Percentiles rank a stretch among this genome's conserved stretches.
Evolutionary conservation across 139 green algal species (phyloP).

Genomic region (Chlamydomonas sp.): DNA sequence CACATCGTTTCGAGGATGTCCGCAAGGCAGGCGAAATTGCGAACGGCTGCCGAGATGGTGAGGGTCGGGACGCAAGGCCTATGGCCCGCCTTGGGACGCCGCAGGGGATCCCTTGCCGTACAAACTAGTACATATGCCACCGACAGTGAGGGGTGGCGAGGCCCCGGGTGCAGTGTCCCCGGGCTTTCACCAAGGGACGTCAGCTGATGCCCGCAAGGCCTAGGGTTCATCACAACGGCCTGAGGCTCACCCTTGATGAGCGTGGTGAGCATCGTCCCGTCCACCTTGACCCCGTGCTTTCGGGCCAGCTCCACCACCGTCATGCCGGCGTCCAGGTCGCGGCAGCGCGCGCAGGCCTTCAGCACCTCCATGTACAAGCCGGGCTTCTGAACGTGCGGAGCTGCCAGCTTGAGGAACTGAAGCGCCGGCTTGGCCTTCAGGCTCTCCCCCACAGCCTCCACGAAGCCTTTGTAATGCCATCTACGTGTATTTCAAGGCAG

Average conservation of each 20-base stretch:
- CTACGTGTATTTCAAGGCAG: neutral
- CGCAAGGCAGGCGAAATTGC: too few relatives aligned
- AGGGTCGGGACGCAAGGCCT: too few relatives aligned
- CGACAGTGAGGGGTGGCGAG: too few relatives aligned
- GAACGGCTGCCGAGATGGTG: too few relatives aligned
- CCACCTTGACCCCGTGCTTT: neutral
- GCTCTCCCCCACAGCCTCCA: neutral
- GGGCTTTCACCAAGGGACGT: neutral
- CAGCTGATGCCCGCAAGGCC: neutral
- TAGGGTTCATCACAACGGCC: too few relatives aligned
- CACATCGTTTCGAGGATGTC: too few relatives aligned
- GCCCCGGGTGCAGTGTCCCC: too few relatives aligned
- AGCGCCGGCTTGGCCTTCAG: slow-evolving; percentile 17
- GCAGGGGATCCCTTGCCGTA: too few relatives aligned
- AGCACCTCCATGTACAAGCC: slow-evolving; percentile 5
- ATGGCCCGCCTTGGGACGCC: too few relatives aligned
- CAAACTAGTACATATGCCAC: too few relatives aligned
- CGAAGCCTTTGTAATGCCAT: neutral
- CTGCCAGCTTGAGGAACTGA: slow-evolving; percentile 2
- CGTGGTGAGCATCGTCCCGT: slow-evolving; percentile 36
- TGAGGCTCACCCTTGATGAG: slow-evolving; percentile 50
- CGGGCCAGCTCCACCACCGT: slow-evolving; percentile 38
- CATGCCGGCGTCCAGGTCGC: slow-evolving; percentile 22
- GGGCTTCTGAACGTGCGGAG: slow-evolving; percentile 1
- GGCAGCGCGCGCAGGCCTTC: slow-evolving; percentile 20